Conservation (phyloP, 768 basidiomycete species). For the Boletus insuetus region DNA sequence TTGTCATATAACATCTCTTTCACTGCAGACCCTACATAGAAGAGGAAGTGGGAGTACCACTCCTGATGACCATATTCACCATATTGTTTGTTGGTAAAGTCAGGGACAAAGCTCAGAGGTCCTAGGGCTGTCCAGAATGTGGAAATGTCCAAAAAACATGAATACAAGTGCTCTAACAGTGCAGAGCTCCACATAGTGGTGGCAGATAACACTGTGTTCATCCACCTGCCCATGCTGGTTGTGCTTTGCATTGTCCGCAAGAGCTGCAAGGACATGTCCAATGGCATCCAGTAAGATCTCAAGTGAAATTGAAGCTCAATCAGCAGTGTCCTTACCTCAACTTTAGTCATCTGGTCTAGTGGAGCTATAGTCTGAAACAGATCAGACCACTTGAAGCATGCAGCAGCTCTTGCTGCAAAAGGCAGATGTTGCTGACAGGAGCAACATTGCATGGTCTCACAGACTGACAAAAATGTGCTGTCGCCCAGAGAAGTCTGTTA, state of each 20-base stretch:
- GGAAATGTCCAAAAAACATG: conserved; percentile 20
- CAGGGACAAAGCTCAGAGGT: conserved; percentile 27
- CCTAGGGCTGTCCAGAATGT: not conserved
- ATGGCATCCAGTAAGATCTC: no score
- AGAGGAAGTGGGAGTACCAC: conserved; percentile 31
- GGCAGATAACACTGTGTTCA: conserved; percentile 31
- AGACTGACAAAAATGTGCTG: conserved; percentile 1
- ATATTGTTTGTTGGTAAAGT: conserved; percentile 23
- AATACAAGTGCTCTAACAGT: conserved; percentile 27
- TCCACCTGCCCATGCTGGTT: conserved; percentile 33
- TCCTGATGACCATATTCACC: conserved; percentile 27
- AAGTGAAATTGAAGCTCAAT: no score
- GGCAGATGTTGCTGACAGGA: not conserved
- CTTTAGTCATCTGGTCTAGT: no score
- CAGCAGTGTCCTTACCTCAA: no score
- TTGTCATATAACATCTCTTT: conserved; percentile 32
- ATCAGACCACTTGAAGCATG: not conserved
- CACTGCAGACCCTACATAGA: conserved; percentile 8
- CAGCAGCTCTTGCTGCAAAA: not conserved
- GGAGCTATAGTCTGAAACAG: no score
- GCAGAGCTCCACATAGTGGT: conserved; percentile 30
- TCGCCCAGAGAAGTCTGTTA: no score
- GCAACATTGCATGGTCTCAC: not conserved
- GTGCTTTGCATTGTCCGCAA: conserved; percentile 24
- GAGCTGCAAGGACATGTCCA: no score